These are phyloP conservation scores for Arthrobotrys sinensis DNA, from an alignment of 2,329 filamentous ascomycete species.

Conservation along the genomic window DNA sequence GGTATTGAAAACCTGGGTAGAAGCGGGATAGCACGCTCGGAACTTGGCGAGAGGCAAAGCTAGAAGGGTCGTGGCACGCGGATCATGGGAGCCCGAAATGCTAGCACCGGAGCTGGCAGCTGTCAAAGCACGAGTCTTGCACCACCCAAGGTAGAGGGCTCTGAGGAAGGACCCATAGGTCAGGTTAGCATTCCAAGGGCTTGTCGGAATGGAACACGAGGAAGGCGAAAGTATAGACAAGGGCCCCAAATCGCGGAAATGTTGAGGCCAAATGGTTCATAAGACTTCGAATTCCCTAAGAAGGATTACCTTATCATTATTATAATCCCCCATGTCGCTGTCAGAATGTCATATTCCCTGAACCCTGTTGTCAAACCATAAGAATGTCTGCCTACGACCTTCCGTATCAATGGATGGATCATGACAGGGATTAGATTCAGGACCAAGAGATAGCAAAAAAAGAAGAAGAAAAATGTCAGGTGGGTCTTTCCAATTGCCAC, in stretches of 20 bases:
- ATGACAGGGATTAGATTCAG: slow-evolving; percentile 37
- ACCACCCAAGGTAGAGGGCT: slow-evolving; percentile 33
- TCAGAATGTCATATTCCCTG: slow-evolving; percentile 10
- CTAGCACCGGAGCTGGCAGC: neutral
- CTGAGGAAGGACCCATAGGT: slow-evolving; percentile 39
- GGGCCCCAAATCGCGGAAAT: slow-evolving; percentile 12
- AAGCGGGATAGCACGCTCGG: slow-evolving; percentile 37
- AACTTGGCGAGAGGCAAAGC: slow-evolving; percentile 40
- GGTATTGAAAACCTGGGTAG: slow-evolving; percentile 46
- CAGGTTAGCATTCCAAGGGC: slow-evolving; percentile 43
- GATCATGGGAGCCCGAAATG: slow-evolving; percentile 18
- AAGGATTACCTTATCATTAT: slow-evolving; percentile 18
- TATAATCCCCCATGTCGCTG: slow-evolving; percentile 1
- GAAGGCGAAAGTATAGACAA: slow-evolving; percentile 16
- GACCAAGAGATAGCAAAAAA: slow-evolving; percentile 53
- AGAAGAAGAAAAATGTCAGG: slow-evolving; percentile 26
- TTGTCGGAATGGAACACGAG: slow-evolving; percentile 34
- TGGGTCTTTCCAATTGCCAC: slow-evolving; percentile 40
- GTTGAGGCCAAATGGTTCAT: neutral
- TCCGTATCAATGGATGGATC: slow-evolving; percentile 36
- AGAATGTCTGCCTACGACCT: slow-evolving; percentile 59
- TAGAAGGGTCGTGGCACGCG: neutral
- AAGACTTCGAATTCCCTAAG: slow-evolving; percentile 7
- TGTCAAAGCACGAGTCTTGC: slow-evolving; percentile 37
- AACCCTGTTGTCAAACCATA: slow-evolving; percentile 36